phyloP scores from a whole-genome alignment of 148 eudicot genomes.

The Camellia granthamiana region DNA sequence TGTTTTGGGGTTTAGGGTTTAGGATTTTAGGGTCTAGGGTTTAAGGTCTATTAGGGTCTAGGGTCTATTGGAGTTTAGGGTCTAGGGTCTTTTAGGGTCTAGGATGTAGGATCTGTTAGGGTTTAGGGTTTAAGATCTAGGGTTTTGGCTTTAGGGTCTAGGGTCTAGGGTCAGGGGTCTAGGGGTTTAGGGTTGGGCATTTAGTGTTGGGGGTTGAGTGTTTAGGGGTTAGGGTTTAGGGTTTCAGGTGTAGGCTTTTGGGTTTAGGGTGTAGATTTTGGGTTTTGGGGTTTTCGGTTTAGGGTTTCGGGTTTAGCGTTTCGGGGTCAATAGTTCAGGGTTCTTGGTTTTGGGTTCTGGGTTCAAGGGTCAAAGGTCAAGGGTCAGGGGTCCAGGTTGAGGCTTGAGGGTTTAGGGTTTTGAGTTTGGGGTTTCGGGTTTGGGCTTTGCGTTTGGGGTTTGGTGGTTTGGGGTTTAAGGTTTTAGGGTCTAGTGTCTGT shows the following conservation, averaged over 20 bases:
- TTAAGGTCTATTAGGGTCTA: not conserved
- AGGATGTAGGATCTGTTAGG: not conserved
- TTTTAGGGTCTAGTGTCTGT: conserved; percentile 6
- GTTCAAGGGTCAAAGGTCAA: not conserved
- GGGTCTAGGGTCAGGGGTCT: not conserved
- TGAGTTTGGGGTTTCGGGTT: conserved; percentile 8
- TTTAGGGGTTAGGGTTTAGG: conserved; percentile 2
- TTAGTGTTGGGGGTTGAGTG: not conserved
- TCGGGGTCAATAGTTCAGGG: not conserved
- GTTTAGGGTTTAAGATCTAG: too few relatives aligned
- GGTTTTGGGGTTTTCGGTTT: not conserved
- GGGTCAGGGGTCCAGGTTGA: too few relatives aligned
- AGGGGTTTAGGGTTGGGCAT: not conserved
- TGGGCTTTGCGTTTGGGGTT: not conserved
- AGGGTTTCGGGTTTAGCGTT: not conserved
- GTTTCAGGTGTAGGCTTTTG: not conserved
- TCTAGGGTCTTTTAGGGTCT: not conserved
- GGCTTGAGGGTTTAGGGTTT: not conserved
- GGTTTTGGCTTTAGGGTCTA: not conserved
- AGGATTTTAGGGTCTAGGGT: not conserved
- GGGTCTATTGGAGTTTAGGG: not conserved
- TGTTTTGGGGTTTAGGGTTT: not conserved
- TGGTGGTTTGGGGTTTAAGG: conserved; percentile 9
- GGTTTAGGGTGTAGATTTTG: not conserved
- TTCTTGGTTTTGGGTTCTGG: conserved; percentile 7